Base-by-base conservation (phyloP, 2,329 filamentous ascomycete genomes). In the Dactylellina cionopaga region DNA sequence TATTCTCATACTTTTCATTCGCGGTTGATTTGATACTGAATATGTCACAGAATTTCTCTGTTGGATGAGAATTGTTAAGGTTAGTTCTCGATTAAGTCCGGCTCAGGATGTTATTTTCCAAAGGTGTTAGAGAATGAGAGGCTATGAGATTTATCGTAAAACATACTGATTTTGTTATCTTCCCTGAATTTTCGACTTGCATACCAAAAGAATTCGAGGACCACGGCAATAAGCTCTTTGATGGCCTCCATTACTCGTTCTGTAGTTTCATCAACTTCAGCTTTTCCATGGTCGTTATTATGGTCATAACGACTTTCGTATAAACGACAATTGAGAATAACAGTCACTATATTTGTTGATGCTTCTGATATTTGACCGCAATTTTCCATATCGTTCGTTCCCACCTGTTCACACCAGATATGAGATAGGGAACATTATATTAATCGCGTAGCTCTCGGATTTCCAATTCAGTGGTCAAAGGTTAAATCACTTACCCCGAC, bases 371-470 rank as follows among this genome's bases (percentile, higher is more conserved):
- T 71, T 27, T 43, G 49, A 35, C 66, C 58, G 11, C 66, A 71
- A 22, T 71, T 71, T 35, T 71, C 66, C 62, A 66, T 66, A 27
- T 66, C 62, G 35, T 66, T 66, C 5, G 41, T 44, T n/a, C 62
- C 62, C 41, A 66, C 24, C 62, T 66, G 25, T 13, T 22, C 1
- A n/a, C n/a, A n/a, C n/a, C n/a, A n/a, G n/a, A n/a, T n/a, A n/a
- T n/a, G n/a, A n/a, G n/a, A n/a, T n/a, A n/a, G n/a, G n/a, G n/a
- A n/a, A n/a, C n/a, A n/a, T n/a, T n/a, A n/a, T n/a, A n/a, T n/a
- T n/a, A n/a, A n/a, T n/a, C n/a, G n/a, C n/a, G n/a, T n/a, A n/a
- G n/a, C n/a, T n/a, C n/a, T n/a, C n/a, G n/a, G n/a, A n/a, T n/a
- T n/a, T n/a, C n/a, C n/a, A n/a, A n/a, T n/a, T n/a, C n/a, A n/a